A percentile compares a stretch with the other conserved stretches of the same genome.
These are phyloP conservation scores for Trichoderma aggressivum DNA, from an alignment of 2,329 filamentous ascomycete species.

Conservation along the genomic window DNA sequence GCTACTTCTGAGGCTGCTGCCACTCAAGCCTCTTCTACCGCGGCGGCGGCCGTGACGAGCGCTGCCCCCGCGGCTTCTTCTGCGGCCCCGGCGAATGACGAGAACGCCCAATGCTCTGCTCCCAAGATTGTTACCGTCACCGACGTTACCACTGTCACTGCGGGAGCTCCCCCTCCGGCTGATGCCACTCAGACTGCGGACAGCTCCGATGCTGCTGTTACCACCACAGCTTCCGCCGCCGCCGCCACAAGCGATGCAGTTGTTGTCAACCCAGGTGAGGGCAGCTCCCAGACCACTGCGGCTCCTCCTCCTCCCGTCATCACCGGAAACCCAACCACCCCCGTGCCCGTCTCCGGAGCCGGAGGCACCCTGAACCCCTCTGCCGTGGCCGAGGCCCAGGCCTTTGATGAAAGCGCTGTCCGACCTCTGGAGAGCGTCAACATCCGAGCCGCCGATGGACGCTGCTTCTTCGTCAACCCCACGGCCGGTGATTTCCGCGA, in stretches of 20 bases:
- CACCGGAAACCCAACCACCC: conserved; percentile 37
- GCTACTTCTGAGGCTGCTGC: not conserved
- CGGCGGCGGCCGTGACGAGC: not conserved
- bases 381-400: conserved; percentile 48
- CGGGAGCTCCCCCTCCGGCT: not conserved
- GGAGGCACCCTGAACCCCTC: conserved; percentile 48
- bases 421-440: conserved; percentile 44
- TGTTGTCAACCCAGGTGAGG: not conserved
- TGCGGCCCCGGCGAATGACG: not conserved
- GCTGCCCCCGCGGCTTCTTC: not conserved
- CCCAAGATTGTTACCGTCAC: not conserved
- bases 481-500: conserved; percentile 52
- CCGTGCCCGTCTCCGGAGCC: conserved; percentile 48
- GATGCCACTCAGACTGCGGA: not conserved
- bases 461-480: conserved; percentile 51
- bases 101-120: conserved; percentile 1
- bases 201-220: not conserved
- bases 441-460: conserved; percentile 46
- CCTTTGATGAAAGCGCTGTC: conserved; percentile 45
- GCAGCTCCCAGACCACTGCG: not conserved
- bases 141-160: not conserved
- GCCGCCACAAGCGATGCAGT: not conserved
- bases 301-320: conserved; percentile 1
- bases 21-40: not conserved
- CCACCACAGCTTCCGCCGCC: not conserved